Percentiles rank a stretch among this genome's conserved stretches.
These are phyloP conservation scores for Vanrija sp. DNA, from an alignment of 1,284 basidiomycete genomes.

Conservation along the genomic window DNA sequence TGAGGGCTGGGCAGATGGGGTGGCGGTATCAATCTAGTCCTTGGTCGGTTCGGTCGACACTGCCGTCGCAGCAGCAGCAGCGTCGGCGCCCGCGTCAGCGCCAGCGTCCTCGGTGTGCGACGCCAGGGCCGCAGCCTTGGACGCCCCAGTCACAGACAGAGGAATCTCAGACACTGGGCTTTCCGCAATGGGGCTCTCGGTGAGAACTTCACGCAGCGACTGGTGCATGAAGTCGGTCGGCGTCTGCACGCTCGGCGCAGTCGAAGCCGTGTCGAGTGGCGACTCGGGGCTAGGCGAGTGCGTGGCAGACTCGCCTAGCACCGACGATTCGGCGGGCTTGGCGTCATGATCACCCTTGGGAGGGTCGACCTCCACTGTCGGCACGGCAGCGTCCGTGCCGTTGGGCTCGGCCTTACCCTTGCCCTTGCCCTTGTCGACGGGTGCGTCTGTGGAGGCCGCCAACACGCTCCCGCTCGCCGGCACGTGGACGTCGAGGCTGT, in stretches of 20 bases:
- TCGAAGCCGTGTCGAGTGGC: not conserved
- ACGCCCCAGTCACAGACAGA: not conserved
- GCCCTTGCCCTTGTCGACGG: not conserved
- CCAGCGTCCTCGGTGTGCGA: not conserved
- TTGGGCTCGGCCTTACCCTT: too few species aligned
- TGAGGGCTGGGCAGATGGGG: not conserved
- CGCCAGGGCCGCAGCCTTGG: not conserved
- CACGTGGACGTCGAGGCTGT: conserved; percentile 6
- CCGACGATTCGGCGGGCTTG: not conserved
- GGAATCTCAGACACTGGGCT: not conserved
- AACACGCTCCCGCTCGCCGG: not conserved
- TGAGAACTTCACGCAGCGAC: not conserved
- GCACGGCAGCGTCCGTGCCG: not conserved
- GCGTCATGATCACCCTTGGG: not conserved
- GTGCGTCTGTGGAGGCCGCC: not conserved
- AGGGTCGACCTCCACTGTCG: not conserved
- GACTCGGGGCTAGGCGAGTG: not conserved
- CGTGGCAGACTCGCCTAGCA: not conserved
- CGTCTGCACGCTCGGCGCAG: not conserved
- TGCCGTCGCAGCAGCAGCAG: not conserved
- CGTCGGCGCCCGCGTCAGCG: not conserved
- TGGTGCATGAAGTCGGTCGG: not conserved
- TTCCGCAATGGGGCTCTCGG: not conserved
- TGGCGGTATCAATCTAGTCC: not conserved
- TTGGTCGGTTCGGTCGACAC: not conserved